Percentiles rank a stretch among this genome's conserved stretches.
phyloP scores from a whole-genome alignment of 1,284 basidiomycete genomes.

The Jaminaea rosea region DNA sequence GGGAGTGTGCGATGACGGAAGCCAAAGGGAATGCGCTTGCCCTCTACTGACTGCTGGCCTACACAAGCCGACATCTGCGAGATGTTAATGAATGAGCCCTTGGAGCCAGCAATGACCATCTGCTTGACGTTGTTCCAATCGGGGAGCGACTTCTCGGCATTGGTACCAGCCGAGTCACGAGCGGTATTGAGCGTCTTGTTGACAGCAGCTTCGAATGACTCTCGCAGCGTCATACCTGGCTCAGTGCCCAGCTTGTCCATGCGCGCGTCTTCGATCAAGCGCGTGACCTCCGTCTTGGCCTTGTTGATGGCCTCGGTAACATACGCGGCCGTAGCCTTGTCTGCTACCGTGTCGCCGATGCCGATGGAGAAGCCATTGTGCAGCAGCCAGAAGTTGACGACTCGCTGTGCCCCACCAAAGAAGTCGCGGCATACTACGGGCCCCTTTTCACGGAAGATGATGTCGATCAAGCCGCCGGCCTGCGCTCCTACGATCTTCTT shows the following conservation, averaged over 20 bases:
- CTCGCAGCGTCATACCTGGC: constrained; percentile 95
- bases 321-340: constrained; percentile 68
- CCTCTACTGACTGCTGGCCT: constrained; percentile 96
- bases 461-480: constrained; percentile 80
- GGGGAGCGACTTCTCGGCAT: constrained; percentile 89
- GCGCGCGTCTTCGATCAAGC: constrained; percentile 39
- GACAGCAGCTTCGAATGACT: constrained; percentile 90
- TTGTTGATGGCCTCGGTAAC: constrained; percentile 76
- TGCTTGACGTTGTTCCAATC: constrained; percentile 99
- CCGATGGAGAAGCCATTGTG: constrained; percentile 99
- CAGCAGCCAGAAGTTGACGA: constrained; percentile 97
- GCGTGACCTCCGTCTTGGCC: constrained; percentile 56
- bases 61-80: constrained; percentile 99
- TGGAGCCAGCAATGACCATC: constrained; percentile 98
- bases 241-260: constrained; percentile 43
- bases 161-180: constrained; percentile 88
- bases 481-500: constrained; percentile 96
- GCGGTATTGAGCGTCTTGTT: constrained; percentile 88
- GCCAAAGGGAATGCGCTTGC: constrained; percentile 94
- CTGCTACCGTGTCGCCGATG: constrained; percentile 96
- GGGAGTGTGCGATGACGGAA: constrained; percentile 93
- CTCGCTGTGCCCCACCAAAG: constrained; percentile 86
- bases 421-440: constrained; percentile 84
- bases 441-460: constrained; percentile 95
- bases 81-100: constrained; percentile 89